Percentiles rank a stretch among this genome's conserved stretches.
Evolutionary conservation across 768 basidiomycete genomes (phyloP).

Genomic region (Mycena venus): DNA sequence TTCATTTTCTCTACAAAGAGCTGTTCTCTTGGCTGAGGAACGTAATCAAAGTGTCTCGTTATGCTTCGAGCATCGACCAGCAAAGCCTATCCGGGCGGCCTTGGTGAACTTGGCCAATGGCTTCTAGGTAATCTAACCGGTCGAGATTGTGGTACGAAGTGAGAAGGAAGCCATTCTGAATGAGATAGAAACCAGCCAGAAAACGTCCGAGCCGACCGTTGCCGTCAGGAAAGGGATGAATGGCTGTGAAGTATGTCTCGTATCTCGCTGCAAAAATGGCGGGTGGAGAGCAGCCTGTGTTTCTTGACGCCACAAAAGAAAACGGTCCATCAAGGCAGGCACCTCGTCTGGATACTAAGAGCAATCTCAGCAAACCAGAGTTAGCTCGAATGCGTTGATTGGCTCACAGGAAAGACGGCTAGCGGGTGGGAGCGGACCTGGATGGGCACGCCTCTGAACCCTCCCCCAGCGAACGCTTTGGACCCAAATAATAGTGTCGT

Average conservation of each 20-base stretch:
- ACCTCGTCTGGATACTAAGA: conserved; percentile 8
- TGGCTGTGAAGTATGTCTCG: background rate
- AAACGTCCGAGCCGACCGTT: background rate
- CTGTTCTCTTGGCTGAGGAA: too few relatives aligned
- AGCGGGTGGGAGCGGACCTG: conserved; percentile 4
- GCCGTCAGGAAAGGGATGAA: background rate
- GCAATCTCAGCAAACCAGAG: background rate
- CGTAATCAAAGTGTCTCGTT: background rate
- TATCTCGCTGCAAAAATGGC: conserved; percentile 9
- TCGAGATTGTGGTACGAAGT: conserved; percentile 4
- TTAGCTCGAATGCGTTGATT: background rate
- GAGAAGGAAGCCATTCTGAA: background rate
- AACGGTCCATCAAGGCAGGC: background rate
- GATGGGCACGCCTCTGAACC: conserved; percentile 1
- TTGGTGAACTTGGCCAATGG: background rate
- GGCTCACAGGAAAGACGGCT: conserved; percentile 4
- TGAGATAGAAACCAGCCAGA: background rate
- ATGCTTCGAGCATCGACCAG: conserved; percentile 1
- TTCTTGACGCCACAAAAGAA: conserved; percentile 10
- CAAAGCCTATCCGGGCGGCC: conserved; percentile 15
- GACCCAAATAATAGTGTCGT: background rate
- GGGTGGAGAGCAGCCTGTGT: conserved; percentile 6
- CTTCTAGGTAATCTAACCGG: background rate
- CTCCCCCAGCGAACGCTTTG: conserved; percentile 1
- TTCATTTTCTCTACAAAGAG: too few relatives aligned